These are phyloP conservation scores for Nepenthes mirabilis DNA, from an alignment of 148 eudicot species.

Conservation along the genomic window DNA sequence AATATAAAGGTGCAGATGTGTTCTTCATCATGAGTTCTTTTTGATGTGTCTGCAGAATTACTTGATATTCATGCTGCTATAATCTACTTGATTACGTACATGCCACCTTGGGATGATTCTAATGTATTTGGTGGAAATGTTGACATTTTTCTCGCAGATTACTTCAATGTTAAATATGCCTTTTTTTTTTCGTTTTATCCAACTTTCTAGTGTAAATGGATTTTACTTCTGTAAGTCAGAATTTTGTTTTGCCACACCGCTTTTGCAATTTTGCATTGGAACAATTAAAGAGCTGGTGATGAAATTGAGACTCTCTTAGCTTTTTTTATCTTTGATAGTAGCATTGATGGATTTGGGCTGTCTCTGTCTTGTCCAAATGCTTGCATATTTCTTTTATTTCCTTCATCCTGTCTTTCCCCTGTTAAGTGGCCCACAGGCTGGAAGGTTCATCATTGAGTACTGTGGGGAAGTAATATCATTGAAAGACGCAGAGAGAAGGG, in stretches of 20 bases:
- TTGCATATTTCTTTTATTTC: neutral
- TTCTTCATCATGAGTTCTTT: neutral
- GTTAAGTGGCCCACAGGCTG: conserved; percentile 43
- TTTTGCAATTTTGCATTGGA: no score
- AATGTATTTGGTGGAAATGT: no score
- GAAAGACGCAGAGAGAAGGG: conserved; percentile 64
- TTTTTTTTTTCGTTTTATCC: no score
- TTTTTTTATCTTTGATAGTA: neutral
- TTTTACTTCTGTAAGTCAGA: no score
- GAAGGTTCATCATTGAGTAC: conserved; percentile 76
- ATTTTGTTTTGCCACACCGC: no score
- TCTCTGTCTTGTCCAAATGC: neutral
- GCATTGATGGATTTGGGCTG: neutral
- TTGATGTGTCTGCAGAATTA: neutral
- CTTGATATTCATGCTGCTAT: neutral
- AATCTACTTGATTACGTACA: neutral
- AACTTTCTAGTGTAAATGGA: no score
- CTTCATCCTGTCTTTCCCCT: conserved; percentile 2
- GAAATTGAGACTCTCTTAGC: neutral
- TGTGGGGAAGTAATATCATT: conserved; percentile 87
- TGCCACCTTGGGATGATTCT: neutral
- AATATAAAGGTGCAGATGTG: conserved; percentile 42
- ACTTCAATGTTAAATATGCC: neutral
- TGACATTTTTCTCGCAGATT: neutral
- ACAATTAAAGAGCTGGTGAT: neutral